Evolutionary conservation across 371 early-diverging fungal genomes (phyloP), one percentile per base, ranked within the genome.

Genomic region (Conidiobolus incongruus): DNA sequence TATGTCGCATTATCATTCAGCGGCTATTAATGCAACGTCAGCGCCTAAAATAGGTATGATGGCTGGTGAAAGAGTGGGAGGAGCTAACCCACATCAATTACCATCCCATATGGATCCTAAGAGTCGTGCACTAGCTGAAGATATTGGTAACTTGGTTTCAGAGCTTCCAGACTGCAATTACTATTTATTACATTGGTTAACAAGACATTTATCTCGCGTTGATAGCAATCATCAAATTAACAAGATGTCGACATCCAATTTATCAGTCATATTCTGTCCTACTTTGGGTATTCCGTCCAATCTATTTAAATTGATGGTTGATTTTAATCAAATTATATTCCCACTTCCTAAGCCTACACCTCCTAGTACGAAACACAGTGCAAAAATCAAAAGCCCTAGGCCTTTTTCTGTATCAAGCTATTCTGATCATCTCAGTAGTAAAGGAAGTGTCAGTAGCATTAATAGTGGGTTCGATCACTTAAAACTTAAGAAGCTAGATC

Each of bases 241-340:
- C 30, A 41, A 41, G 19, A 41, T 41, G 41, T 28, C 11, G n/a
- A 17, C 21, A 15, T 29, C 41, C 5, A 41, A 41, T 31, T 15
- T 41, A 20, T 24, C 29, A 10, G 16, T 41, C 16, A 41, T 41
- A 28, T 41, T 41, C 29, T 41, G 41, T 30, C 41, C 41, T 8
- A 29, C 41, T 16, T 20, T 41, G 10, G 41, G 30, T n/a, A 24
- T 30, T 13, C 10, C 41, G 3, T 24, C 41, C 4, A 41, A 24
- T 17, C 21, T 41, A 16, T 41, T 41, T 19, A 11, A 29, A 4
- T 11, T 41, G 4, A 28, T 41, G n/a, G 31, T 41, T 8, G 30
- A 24, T 17, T 30, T 28, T 31, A 41, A 41, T 19, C 12, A 13
- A 7, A 24, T 41, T 8, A 24, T 41, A 0, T 41, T 41, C 41